phyloP scores from a whole-genome alignment of 2,329 filamentous ascomycete genomes.

The Fusarium sterilihyphosum region DNA sequence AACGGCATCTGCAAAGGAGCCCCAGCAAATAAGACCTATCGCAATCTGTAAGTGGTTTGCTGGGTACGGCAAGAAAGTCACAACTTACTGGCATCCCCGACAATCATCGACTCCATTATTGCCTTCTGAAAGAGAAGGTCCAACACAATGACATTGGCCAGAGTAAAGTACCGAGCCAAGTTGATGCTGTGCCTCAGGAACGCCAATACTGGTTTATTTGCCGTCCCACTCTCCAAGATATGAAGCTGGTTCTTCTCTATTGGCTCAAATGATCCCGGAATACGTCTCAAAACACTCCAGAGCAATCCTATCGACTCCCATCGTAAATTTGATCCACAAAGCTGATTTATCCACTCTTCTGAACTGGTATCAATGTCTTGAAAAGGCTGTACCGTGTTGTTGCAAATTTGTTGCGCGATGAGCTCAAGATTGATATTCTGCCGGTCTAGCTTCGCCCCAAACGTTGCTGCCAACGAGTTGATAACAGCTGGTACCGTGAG shows the following conservation, averaged over 20 bases:
- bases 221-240: background rate
- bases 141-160: background rate
- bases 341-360: background rate
- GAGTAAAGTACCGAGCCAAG: background rate
- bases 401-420: background rate
- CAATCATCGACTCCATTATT: constrained; percentile 3
- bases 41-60: no score
- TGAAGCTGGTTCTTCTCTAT: background rate
- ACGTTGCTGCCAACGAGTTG: background rate
- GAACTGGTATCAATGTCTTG: background rate
- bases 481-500: background rate
- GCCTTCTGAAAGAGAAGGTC: constrained; percentile 9
- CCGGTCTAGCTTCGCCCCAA: background rate
- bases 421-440: background rate
- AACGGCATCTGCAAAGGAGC: background rate
- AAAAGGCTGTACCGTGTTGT: background rate
- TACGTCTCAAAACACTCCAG: constrained; percentile 7
- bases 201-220: background rate
- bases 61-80: no score
- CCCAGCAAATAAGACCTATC: background rate
- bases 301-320: constrained; percentile 1
- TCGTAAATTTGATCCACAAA: background rate
- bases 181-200: background rate
- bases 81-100: background rate
- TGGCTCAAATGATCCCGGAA: background rate